Conservation (phyloP, 495 filamentous ascomycete genomes). For the Penicillium crystallinum region DNA sequence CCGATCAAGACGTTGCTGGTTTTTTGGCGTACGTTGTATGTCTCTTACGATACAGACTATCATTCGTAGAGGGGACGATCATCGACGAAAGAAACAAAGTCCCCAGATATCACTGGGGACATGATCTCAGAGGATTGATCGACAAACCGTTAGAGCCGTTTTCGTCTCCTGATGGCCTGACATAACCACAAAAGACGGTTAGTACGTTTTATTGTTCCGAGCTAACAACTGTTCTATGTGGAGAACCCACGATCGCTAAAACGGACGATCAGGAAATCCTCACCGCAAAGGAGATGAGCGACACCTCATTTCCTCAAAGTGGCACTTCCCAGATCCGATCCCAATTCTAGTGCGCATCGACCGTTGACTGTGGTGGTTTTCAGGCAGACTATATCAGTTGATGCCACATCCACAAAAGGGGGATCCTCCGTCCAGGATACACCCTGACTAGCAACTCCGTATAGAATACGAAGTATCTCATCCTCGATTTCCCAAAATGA, state of each 20-base stretch:
- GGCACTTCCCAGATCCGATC: slow-evolving; percentile 29
- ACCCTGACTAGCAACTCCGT: no score
- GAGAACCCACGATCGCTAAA: slow-evolving; percentile 22
- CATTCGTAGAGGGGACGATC: background rate
- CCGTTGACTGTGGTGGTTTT: background rate
- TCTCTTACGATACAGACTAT: background rate
- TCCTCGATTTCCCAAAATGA: no score
- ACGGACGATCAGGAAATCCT: slow-evolving; percentile 32
- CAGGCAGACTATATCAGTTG: no score
- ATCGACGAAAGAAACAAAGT: background rate
- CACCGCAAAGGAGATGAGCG: slow-evolving; percentile 23
- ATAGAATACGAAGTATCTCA: no score
- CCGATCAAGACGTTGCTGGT: background rate
- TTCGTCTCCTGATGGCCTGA: slow-evolving; percentile 13
- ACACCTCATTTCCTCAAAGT: slow-evolving; percentile 22
- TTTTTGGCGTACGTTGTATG: background rate
- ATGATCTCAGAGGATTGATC: slow-evolving; percentile 14
- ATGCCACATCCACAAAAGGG: no score
- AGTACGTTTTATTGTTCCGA: background rate
- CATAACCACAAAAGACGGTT: background rate
- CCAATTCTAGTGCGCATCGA: slow-evolving; percentile 22
- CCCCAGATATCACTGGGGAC: background rate
- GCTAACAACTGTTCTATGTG: slow-evolving; percentile 1
- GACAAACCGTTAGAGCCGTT: slow-evolving; percentile 28
- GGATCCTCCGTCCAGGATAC: no score